Evolutionary conservation across 805 yeast genomes (phyloP).

Genomic region (Zygosaccharomyces bailii): DNA sequence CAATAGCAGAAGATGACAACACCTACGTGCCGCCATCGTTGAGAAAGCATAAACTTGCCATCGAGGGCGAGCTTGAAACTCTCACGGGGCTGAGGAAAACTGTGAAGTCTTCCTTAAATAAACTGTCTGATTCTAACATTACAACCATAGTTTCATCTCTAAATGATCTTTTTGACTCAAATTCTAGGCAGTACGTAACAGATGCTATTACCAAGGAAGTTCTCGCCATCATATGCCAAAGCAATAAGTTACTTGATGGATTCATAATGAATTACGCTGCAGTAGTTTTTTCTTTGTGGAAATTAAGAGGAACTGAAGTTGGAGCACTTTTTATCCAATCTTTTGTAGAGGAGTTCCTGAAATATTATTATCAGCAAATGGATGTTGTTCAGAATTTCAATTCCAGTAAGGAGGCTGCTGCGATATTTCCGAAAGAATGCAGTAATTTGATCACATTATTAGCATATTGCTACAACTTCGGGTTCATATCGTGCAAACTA

Average conservation of each 20-base stretch:
- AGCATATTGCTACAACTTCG: constrained; percentile 73
- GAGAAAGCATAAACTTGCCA: constrained; percentile 49
- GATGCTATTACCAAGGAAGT: constrained; percentile 62
- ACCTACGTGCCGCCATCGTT: constrained; percentile 86
- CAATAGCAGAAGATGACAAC: constrained; percentile 38
- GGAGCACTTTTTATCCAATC: constrained; percentile 84
- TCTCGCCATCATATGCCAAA: constrained; percentile 59
- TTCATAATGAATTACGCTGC: constrained; percentile 79
- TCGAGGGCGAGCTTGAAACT: constrained; percentile 43
- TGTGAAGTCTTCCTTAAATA: constrained; percentile 81
- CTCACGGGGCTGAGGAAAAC: constrained; percentile 50
- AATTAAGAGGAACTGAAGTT: constrained; percentile 78
- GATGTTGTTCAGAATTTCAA: not conserved
- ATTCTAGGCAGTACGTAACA: constrained; percentile 79
- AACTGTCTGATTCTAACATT: constrained; percentile 84
- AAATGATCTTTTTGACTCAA: constrained; percentile 54
- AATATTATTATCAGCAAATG: constrained; percentile 31
- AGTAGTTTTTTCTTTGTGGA: constrained; percentile 67
- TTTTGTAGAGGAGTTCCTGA: constrained; percentile 66
- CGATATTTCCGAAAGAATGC: constrained; percentile 42
- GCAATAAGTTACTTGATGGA: constrained; percentile 68
- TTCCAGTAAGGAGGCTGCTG: constrained; percentile 11
- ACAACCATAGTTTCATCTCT: constrained; percentile 66
- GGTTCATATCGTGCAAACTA: constrained; percentile 66
- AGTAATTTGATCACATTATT: constrained; percentile 70